Conservation (phyloP, 495 filamentous ascomycete genomes). For the Filosporella fistucella region DNA sequence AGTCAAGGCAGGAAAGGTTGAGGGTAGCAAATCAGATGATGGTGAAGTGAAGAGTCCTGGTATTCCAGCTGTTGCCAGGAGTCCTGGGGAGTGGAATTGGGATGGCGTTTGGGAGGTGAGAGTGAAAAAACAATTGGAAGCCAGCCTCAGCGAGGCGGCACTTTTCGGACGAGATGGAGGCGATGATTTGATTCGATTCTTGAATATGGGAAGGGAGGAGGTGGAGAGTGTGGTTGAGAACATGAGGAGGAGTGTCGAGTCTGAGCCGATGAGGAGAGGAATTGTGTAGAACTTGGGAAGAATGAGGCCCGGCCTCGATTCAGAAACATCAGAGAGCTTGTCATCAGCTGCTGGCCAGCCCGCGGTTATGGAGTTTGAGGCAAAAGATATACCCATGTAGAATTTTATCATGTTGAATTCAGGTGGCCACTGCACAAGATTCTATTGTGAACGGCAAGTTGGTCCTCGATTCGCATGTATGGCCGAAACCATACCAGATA, state of each 20-base stretch:
- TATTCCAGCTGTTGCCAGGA: slow-evolving; percentile 32
- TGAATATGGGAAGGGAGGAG: slow-evolving; percentile 57
- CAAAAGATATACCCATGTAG: no score
- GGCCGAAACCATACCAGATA: no score
- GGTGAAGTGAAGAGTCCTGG: neutral
- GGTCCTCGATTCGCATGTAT: no score
- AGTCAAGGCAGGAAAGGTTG: slow-evolving; percentile 24
- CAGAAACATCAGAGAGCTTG: no score
- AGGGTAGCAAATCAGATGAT: slow-evolving; percentile 12
- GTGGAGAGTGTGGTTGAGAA: slow-evolving; percentile 55
- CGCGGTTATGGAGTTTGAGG: no score
- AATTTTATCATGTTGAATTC: no score
- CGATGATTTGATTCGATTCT: slow-evolving; percentile 71
- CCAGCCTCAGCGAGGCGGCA: slow-evolving; percentile 70
- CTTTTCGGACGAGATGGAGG: slow-evolving; percentile 63
- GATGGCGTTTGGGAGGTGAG: slow-evolving; percentile 90
- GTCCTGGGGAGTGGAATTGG: slow-evolving; percentile 89
- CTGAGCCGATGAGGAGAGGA: slow-evolving; percentile 17
- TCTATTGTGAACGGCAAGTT: no score
- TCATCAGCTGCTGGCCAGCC: neutral
- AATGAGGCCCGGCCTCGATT: no score
- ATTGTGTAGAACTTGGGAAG: no score
- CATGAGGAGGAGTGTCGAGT: slow-evolving; percentile 47
- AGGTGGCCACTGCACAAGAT: no score
- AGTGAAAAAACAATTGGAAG: slow-evolving; percentile 68